Conservation (phyloP, 305 asterid genomes). For the Fraxinus greggii region DNA sequence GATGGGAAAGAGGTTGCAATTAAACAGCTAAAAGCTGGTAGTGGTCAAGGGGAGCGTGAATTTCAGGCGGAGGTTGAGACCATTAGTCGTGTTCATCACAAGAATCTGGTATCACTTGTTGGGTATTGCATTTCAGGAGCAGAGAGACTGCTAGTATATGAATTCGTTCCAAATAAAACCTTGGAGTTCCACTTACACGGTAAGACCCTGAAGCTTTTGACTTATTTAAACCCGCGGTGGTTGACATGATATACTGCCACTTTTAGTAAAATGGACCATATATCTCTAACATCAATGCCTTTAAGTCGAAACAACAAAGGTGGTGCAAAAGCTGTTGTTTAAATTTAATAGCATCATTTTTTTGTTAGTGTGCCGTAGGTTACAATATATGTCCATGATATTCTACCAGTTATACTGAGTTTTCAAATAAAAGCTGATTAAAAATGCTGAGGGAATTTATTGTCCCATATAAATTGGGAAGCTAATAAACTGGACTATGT, state of each 20-base stretch:
- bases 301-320: background rate
- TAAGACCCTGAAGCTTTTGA: constrained; percentile 29
- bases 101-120: constrained; percentile 61
- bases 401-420: background rate
- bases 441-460: background rate
- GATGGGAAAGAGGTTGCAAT: constrained; percentile 74
- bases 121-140: constrained; percentile 77
- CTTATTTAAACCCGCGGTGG: constrained; percentile 12
- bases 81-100: constrained; percentile 68
- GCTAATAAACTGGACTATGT: background rate
- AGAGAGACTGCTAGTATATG: constrained; percentile 75
- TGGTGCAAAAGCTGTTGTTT: background rate
- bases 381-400: background rate
- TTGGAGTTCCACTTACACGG: constrained; percentile 86
- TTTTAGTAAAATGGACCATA: background rate
- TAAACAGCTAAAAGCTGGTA: constrained; percentile 70
- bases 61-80: constrained; percentile 89
- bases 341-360: background rate
- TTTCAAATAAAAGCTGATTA: background rate
- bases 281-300: background rate
- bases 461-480: background rate
- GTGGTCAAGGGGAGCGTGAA: constrained; percentile 88
- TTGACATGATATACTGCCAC: constrained; percentile 8
- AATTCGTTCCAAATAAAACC: constrained; percentile 65
- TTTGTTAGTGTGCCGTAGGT: background rate